These are phyloP conservation scores for Boletellus sp. DNA, from an alignment of 768 basidiomycete genomes.

Conservation along the genomic window DNA sequence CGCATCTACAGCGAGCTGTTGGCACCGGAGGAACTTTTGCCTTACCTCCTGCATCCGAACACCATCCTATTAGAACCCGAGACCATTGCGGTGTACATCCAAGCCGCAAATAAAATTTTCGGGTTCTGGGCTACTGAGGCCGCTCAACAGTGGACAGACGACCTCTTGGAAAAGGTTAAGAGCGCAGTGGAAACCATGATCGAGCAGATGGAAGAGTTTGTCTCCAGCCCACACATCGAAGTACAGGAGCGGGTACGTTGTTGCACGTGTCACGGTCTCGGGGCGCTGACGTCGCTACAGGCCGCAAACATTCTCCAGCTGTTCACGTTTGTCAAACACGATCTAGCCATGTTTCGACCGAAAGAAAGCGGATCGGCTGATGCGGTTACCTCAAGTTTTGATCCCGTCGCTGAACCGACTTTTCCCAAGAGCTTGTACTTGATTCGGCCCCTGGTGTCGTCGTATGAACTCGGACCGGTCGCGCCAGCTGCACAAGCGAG, in stretches of 20 bases:
- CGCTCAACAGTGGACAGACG: conserved; percentile 74
- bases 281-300: conserved; percentile 36
- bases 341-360: conserved; percentile 56
- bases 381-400: conserved; percentile 37
- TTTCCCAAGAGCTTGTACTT: conserved; percentile 92
- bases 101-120: conserved; percentile 82
- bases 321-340: conserved; percentile 71
- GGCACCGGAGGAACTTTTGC: conserved; percentile 71
- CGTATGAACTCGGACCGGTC: conserved; percentile 84
- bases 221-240: conserved; percentile 68
- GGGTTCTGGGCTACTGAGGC: conserved; percentile 78
- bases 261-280: not conserved
- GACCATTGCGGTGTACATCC: conserved; percentile 75
- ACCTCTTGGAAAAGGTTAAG: conserved; percentile 62
- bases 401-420: conserved; percentile 35
- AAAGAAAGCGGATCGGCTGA: conserved; percentile 37
- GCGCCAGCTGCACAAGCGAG: conserved; percentile 75
- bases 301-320: conserved; percentile 79
- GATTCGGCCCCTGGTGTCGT: conserved; percentile 71
- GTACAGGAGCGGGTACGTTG: conserved; percentile 83
- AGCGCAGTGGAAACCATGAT: conserved; percentile 60
- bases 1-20: conserved; percentile 57
- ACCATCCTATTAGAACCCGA: conserved; percentile 57
- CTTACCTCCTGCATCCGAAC: conserved; percentile 61
- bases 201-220: conserved; percentile 55